Evolutionary conservation across 805 yeast species (phyloP).

Genomic region (Candida gorgasii): DNA sequence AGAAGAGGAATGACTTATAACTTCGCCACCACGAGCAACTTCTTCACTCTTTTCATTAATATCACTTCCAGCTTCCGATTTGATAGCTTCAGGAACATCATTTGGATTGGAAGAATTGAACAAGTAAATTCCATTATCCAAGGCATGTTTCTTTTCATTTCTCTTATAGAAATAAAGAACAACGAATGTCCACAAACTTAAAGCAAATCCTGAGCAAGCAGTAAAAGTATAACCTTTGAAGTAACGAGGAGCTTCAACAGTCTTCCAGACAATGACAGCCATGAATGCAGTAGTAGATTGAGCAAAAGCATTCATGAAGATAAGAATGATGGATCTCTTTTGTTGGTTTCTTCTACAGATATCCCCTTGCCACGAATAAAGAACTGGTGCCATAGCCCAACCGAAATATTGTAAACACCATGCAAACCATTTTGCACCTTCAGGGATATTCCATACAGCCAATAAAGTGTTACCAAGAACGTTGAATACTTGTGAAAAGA

Average conservation of each 20-base stretch:
- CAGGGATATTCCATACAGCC: constrained; percentile 60
- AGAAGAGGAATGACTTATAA: constrained; percentile 2
- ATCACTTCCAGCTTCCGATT: background rate
- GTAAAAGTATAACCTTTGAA: constrained; percentile 55
- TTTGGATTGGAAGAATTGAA: constrained; percentile 23
- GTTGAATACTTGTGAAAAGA: constrained; percentile 55
- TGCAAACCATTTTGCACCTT: constrained; percentile 65
- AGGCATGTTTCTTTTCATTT: constrained; percentile 32
- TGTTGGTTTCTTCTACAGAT: constrained; percentile 58
- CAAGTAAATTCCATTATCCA: constrained; percentile 37
- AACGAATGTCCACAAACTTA: constrained; percentile 50
- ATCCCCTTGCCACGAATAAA: constrained; percentile 60
- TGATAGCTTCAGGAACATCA: constrained; percentile 14
- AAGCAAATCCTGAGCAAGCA: constrained; percentile 46
- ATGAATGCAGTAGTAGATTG: constrained; percentile 58
- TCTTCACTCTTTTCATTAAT: constrained; percentile 6
- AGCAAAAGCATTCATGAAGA: constrained; percentile 55
- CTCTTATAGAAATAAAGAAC: constrained; percentile 49
- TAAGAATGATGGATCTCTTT: constrained; percentile 56
- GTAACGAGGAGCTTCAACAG: constrained; percentile 58
- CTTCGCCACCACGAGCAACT: constrained; percentile 1
- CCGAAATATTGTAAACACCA: constrained; percentile 60
- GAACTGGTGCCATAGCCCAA: constrained; percentile 64
- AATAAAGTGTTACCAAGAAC: constrained; percentile 53
- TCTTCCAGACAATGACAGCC: constrained; percentile 53